Conservation (phyloP, 257 asterid species). For the Solanum ossicruentum region DNA sequence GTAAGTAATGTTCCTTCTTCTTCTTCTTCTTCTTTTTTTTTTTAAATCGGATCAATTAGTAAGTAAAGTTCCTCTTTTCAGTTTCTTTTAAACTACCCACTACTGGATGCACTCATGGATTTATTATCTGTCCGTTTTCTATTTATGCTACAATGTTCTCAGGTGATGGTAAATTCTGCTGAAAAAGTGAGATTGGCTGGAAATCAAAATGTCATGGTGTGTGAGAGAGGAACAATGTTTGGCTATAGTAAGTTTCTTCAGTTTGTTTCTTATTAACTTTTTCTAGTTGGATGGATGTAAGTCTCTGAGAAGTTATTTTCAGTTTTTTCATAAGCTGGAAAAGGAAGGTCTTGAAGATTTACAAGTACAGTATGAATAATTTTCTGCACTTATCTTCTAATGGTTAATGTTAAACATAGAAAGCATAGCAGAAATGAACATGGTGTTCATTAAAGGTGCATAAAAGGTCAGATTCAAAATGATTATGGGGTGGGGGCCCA, state of each 20-base stretch:
- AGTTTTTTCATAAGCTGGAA: background rate
- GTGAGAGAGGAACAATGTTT: constrained; percentile 99
- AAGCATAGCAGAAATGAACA: background rate
- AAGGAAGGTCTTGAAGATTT: background rate
- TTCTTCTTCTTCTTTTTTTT: background rate
- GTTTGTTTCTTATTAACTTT: background rate
- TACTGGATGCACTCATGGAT: background rate
- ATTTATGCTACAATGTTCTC: constrained; percentile 6
- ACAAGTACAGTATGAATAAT: background rate
- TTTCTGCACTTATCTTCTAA: background rate
- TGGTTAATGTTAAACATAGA: background rate
- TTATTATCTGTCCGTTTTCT: background rate
- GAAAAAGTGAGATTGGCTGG: constrained; percentile 94
- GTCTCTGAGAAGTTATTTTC: background rate
- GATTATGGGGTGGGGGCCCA: background rate
- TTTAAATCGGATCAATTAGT: constrained; percentile 19
- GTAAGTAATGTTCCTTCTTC: constrained; percentile 13
- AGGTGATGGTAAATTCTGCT: constrained; percentile 93
- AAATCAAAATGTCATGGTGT: constrained; percentile 92
- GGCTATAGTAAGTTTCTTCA: constrained; percentile 64
- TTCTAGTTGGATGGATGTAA: background rate
- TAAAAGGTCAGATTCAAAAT: background rate
- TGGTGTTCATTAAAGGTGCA: background rate
- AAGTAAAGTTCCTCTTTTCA: background rate
- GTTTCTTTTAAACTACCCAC: background rate